These are phyloP conservation scores for Arctostaphylos glauca DNA, from an alignment of 148 eudicot genomes.

Conservation along the genomic window DNA sequence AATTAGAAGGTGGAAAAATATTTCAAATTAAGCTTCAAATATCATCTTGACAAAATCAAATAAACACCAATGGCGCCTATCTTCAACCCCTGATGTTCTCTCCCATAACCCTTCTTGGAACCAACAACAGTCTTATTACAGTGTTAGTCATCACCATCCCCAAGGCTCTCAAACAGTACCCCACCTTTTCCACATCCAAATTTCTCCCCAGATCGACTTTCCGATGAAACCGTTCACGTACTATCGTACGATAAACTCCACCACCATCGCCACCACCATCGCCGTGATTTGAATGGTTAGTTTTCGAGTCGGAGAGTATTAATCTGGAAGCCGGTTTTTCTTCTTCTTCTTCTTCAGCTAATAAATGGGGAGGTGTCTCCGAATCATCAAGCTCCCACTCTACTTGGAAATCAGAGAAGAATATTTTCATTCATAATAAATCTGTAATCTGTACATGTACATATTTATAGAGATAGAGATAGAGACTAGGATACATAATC, in stretches of 20 bases:
- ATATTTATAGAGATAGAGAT: too few relatives aligned
- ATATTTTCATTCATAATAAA: too few relatives aligned
- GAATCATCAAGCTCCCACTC: slow-evolving; percentile 43
- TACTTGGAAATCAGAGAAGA: too few relatives aligned
- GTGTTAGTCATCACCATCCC: not conserved
- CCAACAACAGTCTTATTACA: not conserved
- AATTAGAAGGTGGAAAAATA: not conserved
- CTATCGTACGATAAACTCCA: not conserved
- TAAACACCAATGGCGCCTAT: not conserved
- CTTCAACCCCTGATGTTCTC: not conserved
- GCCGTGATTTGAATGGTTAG: not conserved
- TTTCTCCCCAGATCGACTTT: not conserved
- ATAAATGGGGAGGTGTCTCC: slow-evolving; percentile 38
- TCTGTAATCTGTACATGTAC: too few relatives aligned
- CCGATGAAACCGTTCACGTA: not conserved
- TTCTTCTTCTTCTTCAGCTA: slow-evolving; percentile 29
- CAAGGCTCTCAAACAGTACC: not conserved
- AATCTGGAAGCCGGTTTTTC: slow-evolving; percentile 11
- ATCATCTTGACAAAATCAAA: not conserved
- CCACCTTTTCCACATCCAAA: not conserved
- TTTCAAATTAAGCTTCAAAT: not conserved
- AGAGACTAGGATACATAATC: too few relatives aligned
- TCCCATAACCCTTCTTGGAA: not conserved
- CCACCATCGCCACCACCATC: not conserved
- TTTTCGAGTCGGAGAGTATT: not conserved